Evolutionary conservation across 2,329 filamentous ascomycete species (phyloP).

Genomic region (Calonectria pteridis): DNA sequence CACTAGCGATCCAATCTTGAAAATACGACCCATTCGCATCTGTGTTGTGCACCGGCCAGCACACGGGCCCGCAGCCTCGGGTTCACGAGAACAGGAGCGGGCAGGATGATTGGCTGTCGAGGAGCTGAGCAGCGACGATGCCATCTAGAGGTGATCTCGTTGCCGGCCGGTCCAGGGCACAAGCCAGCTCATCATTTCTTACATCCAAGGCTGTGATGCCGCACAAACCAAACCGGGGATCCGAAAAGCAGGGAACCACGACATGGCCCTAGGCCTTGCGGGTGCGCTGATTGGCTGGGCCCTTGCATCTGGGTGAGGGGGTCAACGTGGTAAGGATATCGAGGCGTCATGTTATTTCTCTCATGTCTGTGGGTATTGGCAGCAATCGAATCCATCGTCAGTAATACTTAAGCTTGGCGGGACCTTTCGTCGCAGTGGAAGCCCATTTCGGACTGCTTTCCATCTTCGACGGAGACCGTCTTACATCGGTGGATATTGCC

Average conservation of each 20-base stretch:
- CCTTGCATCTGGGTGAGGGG: neutral
- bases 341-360: slow-evolving; percentile 10
- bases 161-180: neutral
- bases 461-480: slow-evolving; percentile 1
- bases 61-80: neutral
- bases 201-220: neutral
- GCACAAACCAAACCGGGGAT: slow-evolving; percentile 1
- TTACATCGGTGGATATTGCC: neutral
- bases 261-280: slow-evolving; percentile 15
- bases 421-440: neutral
- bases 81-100: neutral
- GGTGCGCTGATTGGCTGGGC: slow-evolving; percentile 21
- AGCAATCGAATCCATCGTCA: neutral
- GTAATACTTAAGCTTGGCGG: slow-evolving; percentile 7
- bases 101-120: neutral
- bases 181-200: slow-evolving; percentile 1
- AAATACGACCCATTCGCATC: neutral
- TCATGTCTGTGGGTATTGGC: neutral
- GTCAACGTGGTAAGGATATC: slow-evolving; percentile 6
- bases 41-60: neutral
- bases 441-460: neutral
- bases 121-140: neutral
- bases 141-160: neutral
- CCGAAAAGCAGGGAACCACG: slow-evolving; percentile 20
- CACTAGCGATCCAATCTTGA: slow-evolving; percentile 6